Conservation (phyloP, 164 flowering plant species). For the Brasenia schreberi region DNA sequence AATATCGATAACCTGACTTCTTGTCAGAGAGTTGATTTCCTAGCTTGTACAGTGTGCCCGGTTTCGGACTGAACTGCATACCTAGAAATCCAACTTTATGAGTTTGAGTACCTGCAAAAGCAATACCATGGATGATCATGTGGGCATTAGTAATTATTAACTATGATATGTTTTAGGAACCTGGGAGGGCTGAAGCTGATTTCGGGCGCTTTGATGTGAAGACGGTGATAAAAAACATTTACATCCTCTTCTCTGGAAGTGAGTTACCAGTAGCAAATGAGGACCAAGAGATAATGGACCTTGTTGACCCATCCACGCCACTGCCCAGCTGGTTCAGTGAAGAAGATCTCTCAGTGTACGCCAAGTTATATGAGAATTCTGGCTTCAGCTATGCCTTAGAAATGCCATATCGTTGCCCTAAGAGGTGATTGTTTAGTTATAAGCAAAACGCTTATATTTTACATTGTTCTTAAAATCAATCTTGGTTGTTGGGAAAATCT, state of each 20-base stretch:
- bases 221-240: constrained; percentile 38
- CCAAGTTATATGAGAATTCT: constrained; percentile 29
- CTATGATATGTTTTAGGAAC: constrained; percentile 15
- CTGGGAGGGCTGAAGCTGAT: constrained; percentile 51
- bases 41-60: too few relatives aligned
- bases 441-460: neutral
- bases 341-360: constrained; percentile 34
- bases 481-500: neutral
- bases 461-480: neutral
- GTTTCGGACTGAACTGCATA: too few relatives aligned
- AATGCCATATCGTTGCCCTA: constrained; percentile 46
- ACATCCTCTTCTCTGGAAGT: constrained; percentile 40
- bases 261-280: constrained; percentile 35
- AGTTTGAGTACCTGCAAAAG: too few relatives aligned
- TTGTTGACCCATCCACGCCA: constrained; percentile 39
- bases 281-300: constrained; percentile 44
- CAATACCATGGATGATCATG: too few relatives aligned
- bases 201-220: constrained; percentile 33
- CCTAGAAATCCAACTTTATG: too few relatives aligned
- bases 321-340: constrained; percentile 47
- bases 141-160: too few relatives aligned
- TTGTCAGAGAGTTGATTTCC: too few relatives aligned
- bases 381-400: constrained; percentile 43
- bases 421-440: neutral
- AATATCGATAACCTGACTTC: too few relatives aligned